Conservation (phyloP, 2,329 filamentous ascomycete species). For the Beauveria asiatica region DNA sequence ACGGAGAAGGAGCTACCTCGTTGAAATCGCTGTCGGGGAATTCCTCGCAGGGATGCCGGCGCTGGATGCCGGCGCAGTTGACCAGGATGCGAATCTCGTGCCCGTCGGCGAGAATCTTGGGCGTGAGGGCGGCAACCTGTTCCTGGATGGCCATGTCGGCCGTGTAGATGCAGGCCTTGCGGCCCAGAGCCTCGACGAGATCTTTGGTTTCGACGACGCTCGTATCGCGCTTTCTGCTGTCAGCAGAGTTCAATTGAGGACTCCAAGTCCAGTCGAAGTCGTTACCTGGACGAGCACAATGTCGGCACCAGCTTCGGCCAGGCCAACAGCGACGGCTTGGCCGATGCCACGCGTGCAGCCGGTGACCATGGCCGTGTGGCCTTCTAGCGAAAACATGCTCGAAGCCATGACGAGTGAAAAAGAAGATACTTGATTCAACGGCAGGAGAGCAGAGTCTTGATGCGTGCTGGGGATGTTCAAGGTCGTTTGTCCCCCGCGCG, state of each 20-base stretch:
- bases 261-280: not conserved
- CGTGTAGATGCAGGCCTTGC: slow-evolving; percentile 58
- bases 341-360: slow-evolving; percentile 52
- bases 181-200: slow-evolving; percentile 55
- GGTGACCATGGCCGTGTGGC: slow-evolving; percentile 49
- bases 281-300: slow-evolving; percentile 45
- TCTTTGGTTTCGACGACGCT: slow-evolving; percentile 45
- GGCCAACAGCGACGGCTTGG: slow-evolving; percentile 45
- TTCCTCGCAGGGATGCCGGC: slow-evolving; percentile 62
- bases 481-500: not conserved
- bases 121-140: slow-evolving; percentile 53
- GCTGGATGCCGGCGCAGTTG: slow-evolving; percentile 83
- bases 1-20: slow-evolving; percentile 33
- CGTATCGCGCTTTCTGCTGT: slow-evolving; percentile 30
- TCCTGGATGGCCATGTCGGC: slow-evolving; percentile 57
- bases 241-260: not conserved
- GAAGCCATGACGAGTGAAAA: slow-evolving; percentile 22
- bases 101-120: slow-evolving; percentile 52
- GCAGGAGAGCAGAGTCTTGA: too few species aligned
- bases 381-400: slow-evolving; percentile 44
- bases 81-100: slow-evolving; percentile 67
- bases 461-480: not conserved
- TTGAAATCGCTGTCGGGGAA: slow-evolving; percentile 75
- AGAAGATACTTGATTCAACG: not conserved
- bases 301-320: slow-evolving; percentile 52